Evolutionary conservation across 2,329 filamentous ascomycete species (phyloP).

Genomic region (Ophiostoma pallidulum): DNA sequence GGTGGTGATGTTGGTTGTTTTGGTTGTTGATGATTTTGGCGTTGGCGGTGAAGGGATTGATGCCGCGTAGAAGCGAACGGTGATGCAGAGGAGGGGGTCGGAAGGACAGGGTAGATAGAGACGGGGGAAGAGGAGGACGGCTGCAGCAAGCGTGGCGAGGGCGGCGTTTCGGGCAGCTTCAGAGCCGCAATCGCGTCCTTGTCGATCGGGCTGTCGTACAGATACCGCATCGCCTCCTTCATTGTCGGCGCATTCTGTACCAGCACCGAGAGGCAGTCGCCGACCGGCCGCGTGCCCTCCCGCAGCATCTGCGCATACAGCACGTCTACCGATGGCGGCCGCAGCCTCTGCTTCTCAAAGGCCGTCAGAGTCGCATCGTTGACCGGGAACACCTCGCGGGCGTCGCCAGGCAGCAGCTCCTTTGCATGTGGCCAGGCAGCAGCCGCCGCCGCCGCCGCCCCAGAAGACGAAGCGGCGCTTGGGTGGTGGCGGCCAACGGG

Average conservation of each 20-base stretch:
- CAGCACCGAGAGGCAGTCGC: slow-evolving; percentile 44
- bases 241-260: slow-evolving; percentile 42
- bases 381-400: slow-evolving; percentile 43
- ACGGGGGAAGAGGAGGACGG: slow-evolving; percentile 13
- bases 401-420: slow-evolving; percentile 47
- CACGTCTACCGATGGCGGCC: slow-evolving; percentile 47
- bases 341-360: slow-evolving; percentile 54
- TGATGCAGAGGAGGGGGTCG: too few species aligned
- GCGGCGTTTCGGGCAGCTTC: neutral
- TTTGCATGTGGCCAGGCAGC: neutral
- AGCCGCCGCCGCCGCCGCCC: too few species aligned
- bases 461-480: neutral
- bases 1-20: neutral
- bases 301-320: slow-evolving; percentile 51
- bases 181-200: slow-evolving; percentile 8
- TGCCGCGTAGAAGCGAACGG: neutral
- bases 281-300: slow-evolving; percentile 38
- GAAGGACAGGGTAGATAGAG: slow-evolving; percentile 19
- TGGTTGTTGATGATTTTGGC: neutral
- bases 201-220: slow-evolving; percentile 34
- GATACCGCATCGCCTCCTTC: slow-evolving; percentile 38
- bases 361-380: slow-evolving; percentile 50
- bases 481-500: slow-evolving; percentile 17
- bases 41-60: neutral
- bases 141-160: neutral